phyloP scores from a whole-genome alignment of 179 eudicot genomes.

The Spergularia azorica region DNA sequence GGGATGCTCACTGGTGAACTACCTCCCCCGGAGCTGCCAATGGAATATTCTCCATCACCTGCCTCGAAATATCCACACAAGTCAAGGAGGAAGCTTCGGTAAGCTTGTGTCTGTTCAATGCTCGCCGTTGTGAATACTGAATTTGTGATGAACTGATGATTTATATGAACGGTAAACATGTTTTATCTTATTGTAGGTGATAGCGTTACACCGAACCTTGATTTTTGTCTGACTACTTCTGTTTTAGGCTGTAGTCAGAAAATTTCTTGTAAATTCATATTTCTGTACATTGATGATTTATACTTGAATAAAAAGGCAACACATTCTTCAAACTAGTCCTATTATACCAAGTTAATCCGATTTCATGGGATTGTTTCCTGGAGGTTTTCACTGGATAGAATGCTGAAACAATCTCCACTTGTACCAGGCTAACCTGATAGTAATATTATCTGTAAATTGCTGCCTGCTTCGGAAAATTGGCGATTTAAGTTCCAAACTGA shows the following conservation, averaged over 20 bases:
- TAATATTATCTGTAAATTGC: background rate
- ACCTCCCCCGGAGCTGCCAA: constrained; percentile 65
- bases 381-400: background rate
- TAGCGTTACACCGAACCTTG: constrained; percentile 15
- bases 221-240: constrained; percentile 1
- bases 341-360: background rate
- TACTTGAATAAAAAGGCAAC: constrained; percentile 15
- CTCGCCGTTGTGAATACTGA: background rate
- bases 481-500: too few relatives aligned
- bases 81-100: constrained; percentile 65
- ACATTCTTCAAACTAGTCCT: too few relatives aligned
- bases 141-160: constrained; percentile 18
- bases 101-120: constrained; percentile 37
- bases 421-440: too few relatives aligned
- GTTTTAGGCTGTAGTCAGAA: background rate
- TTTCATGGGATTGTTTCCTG: background rate
- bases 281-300: constrained; percentile 26
- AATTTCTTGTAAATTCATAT: constrained; percentile 17
- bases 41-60: constrained; percentile 67
- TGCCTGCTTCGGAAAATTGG: too few relatives aligned
- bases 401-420: background rate
- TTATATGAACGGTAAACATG: constrained; percentile 12
- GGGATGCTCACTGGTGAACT: constrained; percentile 85
- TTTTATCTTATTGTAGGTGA: constrained; percentile 9
- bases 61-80: constrained; percentile 49